phyloP scores from a whole-genome alignment of 2,329 filamentous ascomycete genomes.

The Arthrobotrys pseudoclavata region DNA sequence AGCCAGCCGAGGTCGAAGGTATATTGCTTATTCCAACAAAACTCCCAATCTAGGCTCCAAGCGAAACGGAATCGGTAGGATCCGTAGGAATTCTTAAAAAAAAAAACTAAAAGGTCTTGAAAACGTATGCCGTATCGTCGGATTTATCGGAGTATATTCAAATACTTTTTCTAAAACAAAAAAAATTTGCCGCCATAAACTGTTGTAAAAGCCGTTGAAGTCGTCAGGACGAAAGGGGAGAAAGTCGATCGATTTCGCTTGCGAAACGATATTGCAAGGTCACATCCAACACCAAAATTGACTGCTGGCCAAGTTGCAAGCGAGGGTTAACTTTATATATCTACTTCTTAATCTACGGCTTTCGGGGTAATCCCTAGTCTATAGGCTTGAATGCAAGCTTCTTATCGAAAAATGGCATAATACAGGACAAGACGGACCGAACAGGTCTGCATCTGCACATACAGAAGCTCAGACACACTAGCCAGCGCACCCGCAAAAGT shows the following conservation, averaged over 20 bases:
- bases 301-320: constrained; percentile 17
- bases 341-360: background rate
- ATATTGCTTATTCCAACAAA: constrained; percentile 20
- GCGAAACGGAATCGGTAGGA: constrained; percentile 7
- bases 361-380: background rate
- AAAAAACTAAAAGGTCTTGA: background rate
- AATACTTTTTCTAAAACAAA: background rate
- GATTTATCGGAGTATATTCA: constrained; percentile 1
- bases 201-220: background rate
- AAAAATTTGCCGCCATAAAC: background rate
- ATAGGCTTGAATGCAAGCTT: background rate
- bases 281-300: constrained; percentile 24
- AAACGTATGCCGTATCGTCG: background rate
- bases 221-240: background rate
- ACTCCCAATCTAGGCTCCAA: constrained; percentile 3
- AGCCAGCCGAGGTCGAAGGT: background rate
- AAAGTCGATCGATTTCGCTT: constrained; percentile 7
- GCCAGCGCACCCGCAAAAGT: constrained; percentile 25
- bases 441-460: constrained; percentile 3
- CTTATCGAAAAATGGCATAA: constrained; percentile 6
- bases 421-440: constrained; percentile 7
- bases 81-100: constrained; percentile 4
- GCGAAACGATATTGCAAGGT: constrained; percentile 27
- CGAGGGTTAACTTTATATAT: constrained; percentile 23
- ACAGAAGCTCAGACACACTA: constrained; percentile 19